These are phyloP conservation scores for Yamadazyma atlantica DNA, from an alignment of 1,139 yeast genomes.

Conservation along the genomic window DNA sequence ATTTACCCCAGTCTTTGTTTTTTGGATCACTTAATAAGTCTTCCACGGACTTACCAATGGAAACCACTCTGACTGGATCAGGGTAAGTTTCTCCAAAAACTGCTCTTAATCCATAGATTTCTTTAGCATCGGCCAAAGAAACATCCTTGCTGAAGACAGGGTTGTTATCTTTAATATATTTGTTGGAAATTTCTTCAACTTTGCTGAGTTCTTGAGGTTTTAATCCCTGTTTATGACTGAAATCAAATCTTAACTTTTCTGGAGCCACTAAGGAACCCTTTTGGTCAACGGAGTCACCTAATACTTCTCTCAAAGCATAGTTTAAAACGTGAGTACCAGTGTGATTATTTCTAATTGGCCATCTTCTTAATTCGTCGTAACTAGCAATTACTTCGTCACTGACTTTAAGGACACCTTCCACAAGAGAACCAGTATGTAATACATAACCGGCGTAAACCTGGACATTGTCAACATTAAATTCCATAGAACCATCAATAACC, in stretches of 20 bases:
- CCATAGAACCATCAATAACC: conserved; percentile 83
- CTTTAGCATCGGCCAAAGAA: conserved; percentile 65
- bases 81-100: conserved; percentile 99
- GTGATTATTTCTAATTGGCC: conserved; percentile 96
- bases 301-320: conserved; percentile 78
- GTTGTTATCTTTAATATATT: conserved; percentile 67
- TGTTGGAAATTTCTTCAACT: conserved; percentile 75
- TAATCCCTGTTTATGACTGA: conserved; percentile 85
- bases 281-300: conserved; percentile 90
- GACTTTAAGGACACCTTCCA: conserved; percentile 70
- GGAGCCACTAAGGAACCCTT: conserved; percentile 96
- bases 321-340: conserved; percentile 97
- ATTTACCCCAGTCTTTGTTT: conserved; percentile 69
- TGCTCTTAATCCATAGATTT: conserved; percentile 86
- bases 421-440: conserved; percentile 84
- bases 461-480: conserved; percentile 86
- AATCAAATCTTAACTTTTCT: conserved; percentile 93
- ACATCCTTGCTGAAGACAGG: conserved; percentile 84
- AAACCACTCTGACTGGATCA: conserved; percentile 96
- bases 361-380: conserved; percentile 90
- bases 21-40: conserved; percentile 71
- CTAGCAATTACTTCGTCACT: conserved; percentile 79
- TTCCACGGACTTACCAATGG: conserved; percentile 89
- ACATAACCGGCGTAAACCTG: conserved; percentile 94
- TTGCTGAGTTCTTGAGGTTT: conserved; percentile 65